Base-by-base conservation (phyloP, 2,329 filamentous ascomycete genomes). In the Hypocrella siamensis region DNA sequence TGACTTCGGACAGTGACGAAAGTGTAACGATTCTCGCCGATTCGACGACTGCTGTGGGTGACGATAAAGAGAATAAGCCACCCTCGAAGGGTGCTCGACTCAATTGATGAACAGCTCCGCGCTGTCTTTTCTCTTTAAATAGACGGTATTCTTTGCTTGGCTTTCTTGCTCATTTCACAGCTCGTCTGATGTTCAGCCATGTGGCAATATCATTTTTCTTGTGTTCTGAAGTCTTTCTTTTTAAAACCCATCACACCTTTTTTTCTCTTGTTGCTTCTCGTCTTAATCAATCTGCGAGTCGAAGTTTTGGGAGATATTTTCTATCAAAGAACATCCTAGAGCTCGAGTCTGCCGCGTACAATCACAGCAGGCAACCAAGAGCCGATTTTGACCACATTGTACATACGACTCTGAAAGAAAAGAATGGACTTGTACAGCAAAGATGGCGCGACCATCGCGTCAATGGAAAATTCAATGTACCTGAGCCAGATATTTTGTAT, bases 11-110 rank as follows among this genome's bases (percentile, higher is more conserved):
- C 39, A 62, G 54, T 36, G 65, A 68, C 39, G 67, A 72, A 44
- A 63, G 60, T 37, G 58, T 62, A 35, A 70, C 67, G n/a, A 60
- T 71, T 42, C 60, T 62, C 37, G 59, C 65, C 30, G 64, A 70
- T 38, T 58, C 59, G 34, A 58, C 57, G 31, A 51, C 57, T 33
- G 58, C 56, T 31, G 37, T 33, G 36, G 36, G 35, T 36, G 45
- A 55, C 33, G 57, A 56, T 40, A 63, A 59, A 45, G 56, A 59
- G 40, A 53, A 61, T 40, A 62, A 60, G 17, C 70, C 67, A 27
- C 66, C 67, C 17, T 47, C 53, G n/a, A n/a, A n/a, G n/a, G n/a
- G n/a, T n/a, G n/a, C n/a, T n/a, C n/a, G n/a, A n/a, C n/a, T n/a
- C n/a, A n/a, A n/a, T n/a, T n/a, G n/a, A n/a, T n/a, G n/a, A n/a